Evolutionary conservation across 129 eudicot genomes (phyloP), one percentile per base, ranked within the genome.

Genomic region (Lactuca saligna): DNA sequence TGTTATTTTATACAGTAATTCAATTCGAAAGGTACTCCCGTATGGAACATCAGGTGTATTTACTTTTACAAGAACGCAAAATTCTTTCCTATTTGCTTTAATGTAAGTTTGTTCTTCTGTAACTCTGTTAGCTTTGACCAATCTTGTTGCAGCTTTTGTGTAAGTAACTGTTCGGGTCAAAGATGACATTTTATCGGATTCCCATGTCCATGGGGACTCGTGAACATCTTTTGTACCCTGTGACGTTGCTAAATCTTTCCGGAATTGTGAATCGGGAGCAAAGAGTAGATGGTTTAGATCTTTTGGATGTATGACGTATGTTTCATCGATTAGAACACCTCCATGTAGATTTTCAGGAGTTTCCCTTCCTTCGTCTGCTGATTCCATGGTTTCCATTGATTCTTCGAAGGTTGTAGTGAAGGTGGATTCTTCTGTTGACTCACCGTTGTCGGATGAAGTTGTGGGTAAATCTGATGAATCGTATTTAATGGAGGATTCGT

Each of bases 41-140:
- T 89, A 89, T 11, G 99, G 99, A 70, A 86, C 99, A 73, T 93
- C 97, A 5, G 95, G 97, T 4, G 99, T 93, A 29, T 79, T 83
- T 49, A 89, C 99, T 32, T 16, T 68, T 10, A 85, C 83, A 54
- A 70, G 17, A 76, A 93, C 88, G 7, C 78, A 90, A 80, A 81
- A 93, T 72, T 89, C 97, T 5, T 59, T 82, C 29, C 86, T 84
- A 72, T 76, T 70, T 61, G 99, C 99, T 79, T 76, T 89, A 3
- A 78, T 9, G 76, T 89, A 93, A 2, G 80, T 87, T 69, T 93
- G 97, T 37, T 87, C 96, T 79, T 93, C 99, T 0, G 87, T 87
- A 59, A 90, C 99, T 73, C 83, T 85, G 58, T 83, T 83, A 67
- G 99, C 90, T 83, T 87, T 89, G 13, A 93, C 85, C 66, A 93